Evolutionary conservation across 306 rosid species (phyloP), one percentile per base, ranked within the genome.

Genomic region (Neltuma alba): DNA sequence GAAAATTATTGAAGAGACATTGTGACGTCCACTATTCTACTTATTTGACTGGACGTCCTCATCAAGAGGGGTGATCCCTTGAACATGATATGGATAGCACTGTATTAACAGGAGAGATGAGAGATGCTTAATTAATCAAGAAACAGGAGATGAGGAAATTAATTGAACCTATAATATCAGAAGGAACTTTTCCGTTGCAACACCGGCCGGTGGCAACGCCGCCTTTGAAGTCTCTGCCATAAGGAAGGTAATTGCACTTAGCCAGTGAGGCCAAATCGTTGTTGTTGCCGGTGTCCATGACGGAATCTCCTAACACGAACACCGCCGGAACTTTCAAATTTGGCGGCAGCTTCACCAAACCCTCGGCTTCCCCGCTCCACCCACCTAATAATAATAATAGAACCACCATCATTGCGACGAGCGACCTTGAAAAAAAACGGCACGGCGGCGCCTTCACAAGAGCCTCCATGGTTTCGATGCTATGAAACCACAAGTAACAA

Each of bases 201-300:
- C 79, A 85, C 2, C 88, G 78, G 69, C 88, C 88, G 16, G 85
- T 73, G 6, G 88, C 61, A 25, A 68, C 13, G 13, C 85, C 88
- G 34, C 85, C 88, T 0, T 54, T 6, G 74, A 85, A 85, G 72
- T 85, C 83, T 78, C 18, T 62, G 0, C 88, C 88, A 69, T 85
- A 85, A 0, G 88, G 88, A 50, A 64, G 79, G n/a, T 60, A 81
- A 78, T 85, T 81, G 80, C 88, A 78, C 76, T 50, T 85, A 1
- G 85, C 88, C 40, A 54, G 1, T 8, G 88, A 68, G 6, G 33
- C 14, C 47, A 25, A 21, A 15, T 74, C 78, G 72, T 84, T 9
- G 88, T 93, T 92, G 74, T 84, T 93, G 41, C 98, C 98, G 0
- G 98, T 93, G 54, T 93, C 98, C 83, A 93, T 89, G 41, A 93